These are phyloP conservation scores for Lasiosphaeris hirsuta DNA, from an alignment of 495 filamentous ascomycete species.

Conservation along the genomic window DNA sequence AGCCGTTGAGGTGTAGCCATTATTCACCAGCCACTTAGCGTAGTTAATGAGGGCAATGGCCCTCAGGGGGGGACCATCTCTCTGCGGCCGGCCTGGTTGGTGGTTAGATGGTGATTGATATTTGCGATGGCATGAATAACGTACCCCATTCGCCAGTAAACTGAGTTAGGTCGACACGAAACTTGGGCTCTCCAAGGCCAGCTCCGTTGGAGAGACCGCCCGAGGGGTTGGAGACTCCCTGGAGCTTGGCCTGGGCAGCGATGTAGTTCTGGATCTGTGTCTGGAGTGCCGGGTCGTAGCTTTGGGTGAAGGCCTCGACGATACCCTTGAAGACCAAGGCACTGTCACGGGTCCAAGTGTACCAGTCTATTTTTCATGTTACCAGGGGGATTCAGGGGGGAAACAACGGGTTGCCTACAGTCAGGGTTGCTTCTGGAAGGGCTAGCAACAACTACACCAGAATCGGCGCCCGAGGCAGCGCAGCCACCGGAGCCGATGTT, in stretches of 20 bases:
- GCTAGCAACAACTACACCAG: conserved; percentile 60
- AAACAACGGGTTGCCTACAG: conserved; percentile 46
- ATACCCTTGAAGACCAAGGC: conserved; percentile 60
- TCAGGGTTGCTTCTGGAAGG: conserved; percentile 57
- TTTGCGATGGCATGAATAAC: too few species aligned
- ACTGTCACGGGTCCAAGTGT: conserved; percentile 73
- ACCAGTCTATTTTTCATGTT: conserved; percentile 44
- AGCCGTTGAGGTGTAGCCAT: conserved; percentile 44
- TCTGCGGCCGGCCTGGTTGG: conserved; percentile 52
- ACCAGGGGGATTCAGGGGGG: neutral
- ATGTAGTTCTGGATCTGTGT: conserved; percentile 57
- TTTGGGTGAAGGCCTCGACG: conserved; percentile 56
- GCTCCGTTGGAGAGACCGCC: conserved; percentile 47
- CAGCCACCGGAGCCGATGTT: conserved; percentile 59
- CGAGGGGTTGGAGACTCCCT: conserved; percentile 59
- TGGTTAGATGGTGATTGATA: too few species aligned
- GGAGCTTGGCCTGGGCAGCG: conserved; percentile 56
- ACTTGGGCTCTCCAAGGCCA: conserved; percentile 63
- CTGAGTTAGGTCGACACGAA: conserved; percentile 54
- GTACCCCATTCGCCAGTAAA: conserved; percentile 62
- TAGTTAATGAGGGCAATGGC: conserved; percentile 56
- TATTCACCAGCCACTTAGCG: conserved; percentile 45
- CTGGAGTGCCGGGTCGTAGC: conserved; percentile 49
- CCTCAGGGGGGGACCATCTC: conserved; percentile 66
- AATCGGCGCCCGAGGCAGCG: conserved; percentile 40